A percentile compares a stretch with the other conserved stretches of the same genome.
Evolutionary conservation across 2,329 filamentous ascomycete species (phyloP).

Genomic region (Ascosphaera pollenicola): DNA sequence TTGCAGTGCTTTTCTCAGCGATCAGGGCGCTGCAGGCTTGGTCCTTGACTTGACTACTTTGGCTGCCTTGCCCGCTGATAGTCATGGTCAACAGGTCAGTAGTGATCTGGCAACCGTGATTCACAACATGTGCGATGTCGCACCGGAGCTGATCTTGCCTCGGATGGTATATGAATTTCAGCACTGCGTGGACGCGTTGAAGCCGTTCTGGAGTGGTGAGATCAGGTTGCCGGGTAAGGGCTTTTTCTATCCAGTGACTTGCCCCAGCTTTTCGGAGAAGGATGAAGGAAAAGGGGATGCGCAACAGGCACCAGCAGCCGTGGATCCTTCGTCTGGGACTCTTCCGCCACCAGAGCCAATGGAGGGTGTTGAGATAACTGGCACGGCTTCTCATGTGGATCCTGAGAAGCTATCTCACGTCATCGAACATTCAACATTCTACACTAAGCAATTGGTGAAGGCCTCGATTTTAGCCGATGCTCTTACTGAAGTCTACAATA

Average conservation of each 20-base stretch:
- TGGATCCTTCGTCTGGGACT: no score
- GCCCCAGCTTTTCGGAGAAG: slow-evolving; percentile 6
- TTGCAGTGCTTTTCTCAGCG: slow-evolving; percentile 46
- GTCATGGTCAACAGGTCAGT: slow-evolving; percentile 43
- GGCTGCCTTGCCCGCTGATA: slow-evolving; percentile 55
- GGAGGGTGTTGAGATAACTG: slow-evolving; percentile 1
- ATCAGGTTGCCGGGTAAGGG: slow-evolving; percentile 20
- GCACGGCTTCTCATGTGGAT: not conserved
- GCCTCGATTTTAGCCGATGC: slow-evolving; percentile 56
- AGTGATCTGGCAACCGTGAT: slow-evolving; percentile 53
- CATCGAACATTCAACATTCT: slow-evolving; percentile 43
- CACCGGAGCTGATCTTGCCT: slow-evolving; percentile 60
- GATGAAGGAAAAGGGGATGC: slow-evolving; percentile 2
- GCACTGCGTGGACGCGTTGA: slow-evolving; percentile 42
- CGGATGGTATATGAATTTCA: slow-evolving; percentile 58
- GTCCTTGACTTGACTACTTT: slow-evolving; percentile 67
- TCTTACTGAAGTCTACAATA: slow-evolving; percentile 46
- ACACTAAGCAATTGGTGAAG: slow-evolving; percentile 57
- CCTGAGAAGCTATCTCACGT: slow-evolving; percentile 15
- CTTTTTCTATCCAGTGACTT: slow-evolving; percentile 48
- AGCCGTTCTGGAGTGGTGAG: slow-evolving; percentile 38
- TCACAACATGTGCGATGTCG: slow-evolving; percentile 56
- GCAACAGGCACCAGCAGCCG: not conserved
- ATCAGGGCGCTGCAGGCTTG: slow-evolving; percentile 58
- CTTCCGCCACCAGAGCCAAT: not conserved